Evolutionary conservation across 2,329 filamentous ascomycete genomes (phyloP), one percentile per base, ranked within the genome.

Genomic region (Neopestalotiopsis clavispora): DNA sequence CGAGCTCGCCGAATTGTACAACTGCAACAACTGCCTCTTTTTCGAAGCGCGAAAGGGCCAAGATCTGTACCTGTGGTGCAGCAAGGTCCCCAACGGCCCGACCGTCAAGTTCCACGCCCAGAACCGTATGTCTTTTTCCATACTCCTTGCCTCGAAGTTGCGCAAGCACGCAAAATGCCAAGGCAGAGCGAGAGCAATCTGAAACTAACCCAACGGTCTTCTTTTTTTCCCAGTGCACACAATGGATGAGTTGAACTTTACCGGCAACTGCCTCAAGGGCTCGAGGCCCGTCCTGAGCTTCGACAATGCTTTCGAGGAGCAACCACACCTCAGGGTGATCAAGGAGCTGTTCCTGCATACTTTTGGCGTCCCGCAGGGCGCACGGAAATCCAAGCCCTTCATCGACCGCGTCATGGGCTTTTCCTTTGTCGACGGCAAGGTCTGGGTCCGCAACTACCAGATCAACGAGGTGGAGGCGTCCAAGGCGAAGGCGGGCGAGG

Each of bases 191-290:
- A 28, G 38, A 32, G 78, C 80, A 42, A 30, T 10, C 14, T 23
- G 32, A 30, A 6, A 20, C 59, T 62, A 40, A 62, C 34, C 17
- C n/a, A 40, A 73, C 57, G 14, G 4, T 20, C 30, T 4, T 23
- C n/a, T 73, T 38, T 38, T 38, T 28, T 28, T 28, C 23, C 23
- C 23, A 93, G 87, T 98, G 77, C 95, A 98, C 83, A 98, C 95
- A 10, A 97, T 97, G 94, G 94, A 95, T 77, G 96, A 99, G 81
- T 86, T 99, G 45, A 94, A 97, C 78, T 98, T 99, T 80, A 95
- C 94, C 17, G 96, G 96, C 67, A 99, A 99, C 85, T 98, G 95
- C 79, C 85, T 98, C 71, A 98, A 97, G 83, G 96, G 96, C 69
- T 96, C 94, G 34, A 87, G 96, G 45, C 95, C 96, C 1, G 86